Conservation (phyloP, 768 basidiomycete species). For the Leucocoprinus birnbaumii region DNA sequence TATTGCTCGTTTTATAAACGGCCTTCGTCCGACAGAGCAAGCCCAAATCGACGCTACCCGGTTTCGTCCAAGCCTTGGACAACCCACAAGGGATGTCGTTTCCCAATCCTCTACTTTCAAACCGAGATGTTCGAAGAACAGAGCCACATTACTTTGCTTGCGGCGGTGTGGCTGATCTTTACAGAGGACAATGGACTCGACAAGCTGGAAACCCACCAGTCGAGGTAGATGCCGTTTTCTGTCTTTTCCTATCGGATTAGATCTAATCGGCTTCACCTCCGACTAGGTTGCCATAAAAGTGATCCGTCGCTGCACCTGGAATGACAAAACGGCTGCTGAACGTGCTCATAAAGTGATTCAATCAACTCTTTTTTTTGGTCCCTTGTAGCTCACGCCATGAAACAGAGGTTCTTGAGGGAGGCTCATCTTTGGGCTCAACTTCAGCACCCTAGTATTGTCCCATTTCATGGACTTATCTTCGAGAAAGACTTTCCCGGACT, state of each 20-base stretch:
- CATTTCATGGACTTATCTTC: constrained; percentile 17
- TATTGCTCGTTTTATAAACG: too few species aligned
- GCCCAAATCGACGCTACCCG: too few species aligned
- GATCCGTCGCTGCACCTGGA: constrained; percentile 6
- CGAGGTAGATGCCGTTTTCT: too few species aligned
- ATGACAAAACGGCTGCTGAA: not conserved
- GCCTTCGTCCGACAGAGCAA: too few species aligned
- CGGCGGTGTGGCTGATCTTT: constrained; percentile 17
- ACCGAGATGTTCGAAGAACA: constrained; percentile 2
- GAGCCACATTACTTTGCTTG: constrained; percentile 13
- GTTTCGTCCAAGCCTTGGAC: not conserved
- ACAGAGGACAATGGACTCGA: constrained; percentile 12
- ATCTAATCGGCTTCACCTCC: too few species aligned
- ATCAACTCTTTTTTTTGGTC: too few species aligned
- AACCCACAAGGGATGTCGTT: not conserved
- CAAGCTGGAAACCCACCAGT: too few species aligned
- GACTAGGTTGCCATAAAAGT: constrained; percentile 14
- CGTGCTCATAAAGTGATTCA: not conserved
- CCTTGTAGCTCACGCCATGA: too few species aligned
- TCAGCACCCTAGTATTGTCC: constrained; percentile 14
- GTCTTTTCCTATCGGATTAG: too few species aligned
- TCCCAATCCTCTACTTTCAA: not conserved
- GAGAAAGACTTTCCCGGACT: constrained; percentile 15
- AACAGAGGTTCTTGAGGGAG: constrained; percentile 15
- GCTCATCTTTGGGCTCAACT: constrained; percentile 12